Conservation (phyloP, 2,329 filamentous ascomycete genomes). For the Aspergillus chevalieri region DNA sequence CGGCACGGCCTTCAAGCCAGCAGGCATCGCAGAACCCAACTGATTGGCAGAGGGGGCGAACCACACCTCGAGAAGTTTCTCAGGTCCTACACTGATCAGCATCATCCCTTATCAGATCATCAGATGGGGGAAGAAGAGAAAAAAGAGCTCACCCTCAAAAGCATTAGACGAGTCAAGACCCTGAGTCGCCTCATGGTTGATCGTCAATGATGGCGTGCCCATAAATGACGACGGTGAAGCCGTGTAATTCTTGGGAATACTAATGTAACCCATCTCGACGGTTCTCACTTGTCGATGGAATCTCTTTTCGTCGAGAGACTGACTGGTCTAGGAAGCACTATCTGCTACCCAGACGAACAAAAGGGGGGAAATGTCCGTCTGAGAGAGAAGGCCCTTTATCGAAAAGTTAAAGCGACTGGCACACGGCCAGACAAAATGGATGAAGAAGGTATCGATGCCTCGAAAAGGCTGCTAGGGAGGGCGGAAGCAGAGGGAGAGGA, state of each 20-base stretch:
- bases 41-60: conserved; percentile 74
- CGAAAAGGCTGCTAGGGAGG: conserved; percentile 71
- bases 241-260: conserved; percentile 73
- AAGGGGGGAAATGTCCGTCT: conserved; percentile 72
- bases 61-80: conserved; percentile 98
- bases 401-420: conserved; percentile 63
- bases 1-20: conserved; percentile 79
- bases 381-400: conserved; percentile 93
- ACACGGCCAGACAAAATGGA: conserved; percentile 61
- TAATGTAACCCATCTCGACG: conserved; percentile 77
- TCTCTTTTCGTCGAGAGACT: conserved; percentile 13
- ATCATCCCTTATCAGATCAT: conserved; percentile 2
- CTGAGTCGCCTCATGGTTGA: conserved; percentile 89
- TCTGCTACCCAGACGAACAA: conserved; percentile 94
- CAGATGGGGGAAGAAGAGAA: background rate
- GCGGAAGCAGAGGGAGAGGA: conserved; percentile 67
- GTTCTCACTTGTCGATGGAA: background rate
- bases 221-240: conserved; percentile 70
- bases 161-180: conserved; percentile 93
- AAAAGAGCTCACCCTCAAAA: conserved; percentile 68
- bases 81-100: conserved; percentile 56
- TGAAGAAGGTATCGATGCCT: conserved; percentile 50
- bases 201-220: conserved; percentile 83
- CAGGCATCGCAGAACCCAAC: conserved; percentile 60
- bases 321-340: conserved; percentile 70